Evolutionary conservation across 2,329 filamentous ascomycete genomes (phyloP).

Genomic region (Metarhizium sp.): DNA sequence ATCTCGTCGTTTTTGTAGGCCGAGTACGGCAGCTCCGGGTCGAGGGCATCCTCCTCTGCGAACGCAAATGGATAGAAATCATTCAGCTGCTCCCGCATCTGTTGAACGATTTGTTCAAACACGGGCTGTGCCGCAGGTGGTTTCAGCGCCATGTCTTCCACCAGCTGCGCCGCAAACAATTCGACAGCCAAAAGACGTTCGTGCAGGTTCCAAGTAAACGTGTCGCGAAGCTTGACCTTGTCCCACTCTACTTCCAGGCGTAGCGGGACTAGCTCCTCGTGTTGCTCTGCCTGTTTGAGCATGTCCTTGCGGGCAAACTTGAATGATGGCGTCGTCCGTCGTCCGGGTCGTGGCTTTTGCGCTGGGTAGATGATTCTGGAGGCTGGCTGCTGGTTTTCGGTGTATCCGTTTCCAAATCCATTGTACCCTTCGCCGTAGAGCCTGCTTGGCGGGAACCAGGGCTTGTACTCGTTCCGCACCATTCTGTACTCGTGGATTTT

Average conservation of each 20-base stretch:
- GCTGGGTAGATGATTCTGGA: slow-evolving; percentile 70
- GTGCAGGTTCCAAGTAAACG: slow-evolving; percentile 97
- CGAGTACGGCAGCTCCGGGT: slow-evolving; percentile 80
- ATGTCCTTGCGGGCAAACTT: slow-evolving; percentile 73
- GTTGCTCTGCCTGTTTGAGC: slow-evolving; percentile 75
- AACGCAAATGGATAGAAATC: slow-evolving; percentile 92
- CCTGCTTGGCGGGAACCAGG: slow-evolving; percentile 45
- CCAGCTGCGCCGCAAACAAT: slow-evolving; percentile 76
- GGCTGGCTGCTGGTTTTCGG: slow-evolving; percentile 54
- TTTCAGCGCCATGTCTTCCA: slow-evolving; percentile 83
- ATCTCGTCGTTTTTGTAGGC: slow-evolving; percentile 99
- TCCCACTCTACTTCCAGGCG: slow-evolving; percentile 91
- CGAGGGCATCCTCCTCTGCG: slow-evolving; percentile 81
- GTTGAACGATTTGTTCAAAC: slow-evolving; percentile 49
- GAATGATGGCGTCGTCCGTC: slow-evolving; percentile 62
- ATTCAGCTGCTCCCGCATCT: slow-evolving; percentile 80
- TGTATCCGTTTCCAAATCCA: slow-evolving; percentile 81
- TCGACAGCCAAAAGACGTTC: slow-evolving; percentile 75
- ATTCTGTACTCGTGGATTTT: slow-evolving; percentile 63
- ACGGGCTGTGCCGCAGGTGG: slow-evolving; percentile 58
- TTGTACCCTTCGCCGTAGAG: slow-evolving; percentile 70
- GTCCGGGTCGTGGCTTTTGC: slow-evolving; percentile 67
- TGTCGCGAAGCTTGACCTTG: slow-evolving; percentile 90
- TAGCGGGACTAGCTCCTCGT: slow-evolving; percentile 86
- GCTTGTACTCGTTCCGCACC: slow-evolving; percentile 45